Percentiles rank a stretch among this genome's conserved stretches.
These are phyloP conservation scores for Escallonia rubra DNA, from an alignment of 129 eudicot genomes.

Conservation along the genomic window DNA sequence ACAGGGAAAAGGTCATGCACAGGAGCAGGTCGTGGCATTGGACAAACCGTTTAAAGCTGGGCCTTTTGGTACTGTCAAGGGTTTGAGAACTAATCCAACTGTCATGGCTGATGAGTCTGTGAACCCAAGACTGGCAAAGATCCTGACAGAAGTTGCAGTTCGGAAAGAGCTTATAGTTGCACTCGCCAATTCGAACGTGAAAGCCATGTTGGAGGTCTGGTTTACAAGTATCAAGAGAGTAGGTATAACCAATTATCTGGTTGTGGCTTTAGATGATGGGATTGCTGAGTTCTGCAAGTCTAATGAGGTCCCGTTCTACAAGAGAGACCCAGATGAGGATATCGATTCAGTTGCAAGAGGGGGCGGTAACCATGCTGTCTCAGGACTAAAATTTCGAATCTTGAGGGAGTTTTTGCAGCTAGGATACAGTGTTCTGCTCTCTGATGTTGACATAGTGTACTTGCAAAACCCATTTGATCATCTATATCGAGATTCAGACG, in stretches of 20 bases:
- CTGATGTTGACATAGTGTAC: slow-evolving; percentile 13
- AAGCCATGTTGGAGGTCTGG: slow-evolving; percentile 13
- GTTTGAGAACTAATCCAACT: slow-evolving; percentile 16
- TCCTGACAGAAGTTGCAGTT: slow-evolving; percentile 13
- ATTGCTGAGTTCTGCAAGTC: slow-evolving; percentile 13
- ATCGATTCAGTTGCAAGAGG: background rate
- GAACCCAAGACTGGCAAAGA: slow-evolving; percentile 18
- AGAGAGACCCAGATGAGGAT: slow-evolving; percentile 17
- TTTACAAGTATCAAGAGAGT: slow-evolving; percentile 11
- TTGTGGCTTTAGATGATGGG: slow-evolving; percentile 14
- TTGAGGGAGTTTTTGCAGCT: slow-evolving; percentile 26
- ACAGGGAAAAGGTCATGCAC: slow-evolving; percentile 7
- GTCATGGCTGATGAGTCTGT: slow-evolving; percentile 17
- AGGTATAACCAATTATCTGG: slow-evolving; percentile 10
- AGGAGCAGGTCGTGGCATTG: slow-evolving; percentile 10
- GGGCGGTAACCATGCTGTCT: slow-evolving; percentile 19
- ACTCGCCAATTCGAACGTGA: slow-evolving; percentile 17
- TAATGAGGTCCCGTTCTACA: slow-evolving; percentile 13
- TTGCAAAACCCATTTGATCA: slow-evolving; percentile 20
- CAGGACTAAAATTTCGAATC: slow-evolving; percentile 18
- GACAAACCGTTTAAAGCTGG: slow-evolving; percentile 10
- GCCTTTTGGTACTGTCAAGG: slow-evolving; percentile 18
- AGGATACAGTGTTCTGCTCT: slow-evolving; percentile 21
- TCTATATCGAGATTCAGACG: slow-evolving; percentile 21
- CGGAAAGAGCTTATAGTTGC: slow-evolving; percentile 15